Evolutionary conservation across 2,329 filamentous ascomycete genomes (phyloP).

Genomic region (Botrytis squamosa): DNA sequence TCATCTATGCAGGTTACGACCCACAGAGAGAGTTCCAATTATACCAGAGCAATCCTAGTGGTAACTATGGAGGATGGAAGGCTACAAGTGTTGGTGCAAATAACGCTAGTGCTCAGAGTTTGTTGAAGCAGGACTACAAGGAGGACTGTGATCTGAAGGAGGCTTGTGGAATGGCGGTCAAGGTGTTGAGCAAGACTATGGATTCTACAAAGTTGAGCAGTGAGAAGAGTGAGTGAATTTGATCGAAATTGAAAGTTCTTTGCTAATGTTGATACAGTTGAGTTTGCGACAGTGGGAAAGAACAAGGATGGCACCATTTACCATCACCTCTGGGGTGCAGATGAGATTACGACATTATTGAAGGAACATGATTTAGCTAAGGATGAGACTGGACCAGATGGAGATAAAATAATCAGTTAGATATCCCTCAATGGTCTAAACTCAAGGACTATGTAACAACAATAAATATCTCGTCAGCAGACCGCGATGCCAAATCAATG

Average conservation of each 20-base stretch:
- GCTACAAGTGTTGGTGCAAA: slow-evolving; percentile 97
- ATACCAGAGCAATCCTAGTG: slow-evolving; percentile 97
- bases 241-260: not conserved
- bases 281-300: slow-evolving; percentile 96
- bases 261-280: slow-evolving; percentile 58
- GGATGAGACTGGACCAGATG: slow-evolving; percentile 53
- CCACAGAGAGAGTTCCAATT: slow-evolving; percentile 95
- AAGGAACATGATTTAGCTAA: slow-evolving; percentile 96
- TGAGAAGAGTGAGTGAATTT: slow-evolving; percentile 80
- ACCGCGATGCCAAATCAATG: not conserved
- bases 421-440: slow-evolving; percentile 22
- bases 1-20: slow-evolving; percentile 99
- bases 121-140: slow-evolving; percentile 99
- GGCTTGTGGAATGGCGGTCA: slow-evolving; percentile 95
- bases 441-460: slow-evolving; percentile 34
- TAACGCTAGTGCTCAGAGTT: slow-evolving; percentile 93
- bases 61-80: slow-evolving; percentile 99
- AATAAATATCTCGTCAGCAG: slow-evolving; percentile 26
- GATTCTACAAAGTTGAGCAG: slow-evolving; percentile 98
- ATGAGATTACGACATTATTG: slow-evolving; percentile 90
- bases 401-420: slow-evolving; percentile 38
- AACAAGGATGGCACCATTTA: slow-evolving; percentile 96
- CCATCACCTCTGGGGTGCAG: slow-evolving; percentile 94
- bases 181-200: slow-evolving; percentile 99
- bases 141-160: slow-evolving; percentile 96